Conservation (phyloP, 2,329 filamentous ascomycete species). For the Alternaria dauci region DNA sequence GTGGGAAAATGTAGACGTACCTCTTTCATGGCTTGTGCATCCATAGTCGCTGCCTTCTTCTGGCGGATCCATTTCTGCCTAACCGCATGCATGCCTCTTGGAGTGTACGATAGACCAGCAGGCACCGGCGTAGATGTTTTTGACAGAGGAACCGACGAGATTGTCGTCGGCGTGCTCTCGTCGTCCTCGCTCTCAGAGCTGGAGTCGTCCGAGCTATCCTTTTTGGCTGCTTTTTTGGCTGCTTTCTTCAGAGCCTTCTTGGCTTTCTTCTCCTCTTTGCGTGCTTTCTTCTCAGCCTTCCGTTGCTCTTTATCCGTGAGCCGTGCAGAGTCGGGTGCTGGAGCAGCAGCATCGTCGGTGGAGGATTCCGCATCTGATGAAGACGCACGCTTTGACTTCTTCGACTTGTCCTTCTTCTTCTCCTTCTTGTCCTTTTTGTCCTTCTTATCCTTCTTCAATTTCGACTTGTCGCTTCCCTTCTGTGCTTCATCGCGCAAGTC, state of each 20-base stretch:
- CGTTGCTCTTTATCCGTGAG: constrained; percentile 54
- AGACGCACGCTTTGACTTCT: constrained; percentile 36
- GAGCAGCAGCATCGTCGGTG: constrained; percentile 26
- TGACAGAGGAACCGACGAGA: constrained; percentile 47
- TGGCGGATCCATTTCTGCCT: constrained; percentile 85
- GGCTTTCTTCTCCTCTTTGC: constrained; percentile 55
- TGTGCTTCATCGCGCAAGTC: constrained; percentile 42
- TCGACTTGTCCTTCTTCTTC: constrained; percentile 37
- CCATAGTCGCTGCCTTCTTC: constrained; percentile 83
- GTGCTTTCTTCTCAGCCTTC: constrained; percentile 55
- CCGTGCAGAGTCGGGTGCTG: constrained; percentile 38
- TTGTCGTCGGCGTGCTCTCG: constrained; percentile 38
- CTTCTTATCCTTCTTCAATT: constrained; percentile 47
- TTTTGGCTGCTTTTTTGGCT: constrained; percentile 52
- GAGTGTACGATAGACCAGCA: constrained; percentile 46
- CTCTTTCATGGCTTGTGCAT: constrained; percentile 85
- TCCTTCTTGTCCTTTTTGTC: constrained; percentile 37
- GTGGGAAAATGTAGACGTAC: constrained; percentile 54
- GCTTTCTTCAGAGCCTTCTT: constrained; percentile 60
- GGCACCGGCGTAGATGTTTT: constrained; percentile 57
- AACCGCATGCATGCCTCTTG: constrained; percentile 73
- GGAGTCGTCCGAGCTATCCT: constrained; percentile 31
- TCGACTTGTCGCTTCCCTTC: constrained; percentile 30
- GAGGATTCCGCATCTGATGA: constrained; percentile 34
- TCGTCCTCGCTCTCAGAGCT: constrained; percentile 42